Base-by-base conservation (phyloP, 306 rosid genomes). In the Luffa acutangula region DNA sequence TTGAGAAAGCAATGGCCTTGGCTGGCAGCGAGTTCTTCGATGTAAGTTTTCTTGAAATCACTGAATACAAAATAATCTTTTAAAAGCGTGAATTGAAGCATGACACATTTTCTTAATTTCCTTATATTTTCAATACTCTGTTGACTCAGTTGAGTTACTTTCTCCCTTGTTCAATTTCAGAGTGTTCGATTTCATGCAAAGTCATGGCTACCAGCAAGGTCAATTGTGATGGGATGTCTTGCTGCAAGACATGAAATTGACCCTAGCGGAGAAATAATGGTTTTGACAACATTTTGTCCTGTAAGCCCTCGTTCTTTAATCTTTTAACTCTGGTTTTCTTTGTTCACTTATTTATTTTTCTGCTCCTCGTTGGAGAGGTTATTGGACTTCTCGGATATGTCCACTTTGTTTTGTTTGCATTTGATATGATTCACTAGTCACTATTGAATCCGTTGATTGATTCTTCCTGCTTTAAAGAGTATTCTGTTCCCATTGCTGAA, bases 201-300 rank as follows among this genome's bases (percentile, higher is more conserved):
- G 57, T 96, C 99, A 5, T 96, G 99, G 99, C 81, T 96, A 77
- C 99, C 99, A n/a, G 99, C 99, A 54, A 85, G 92, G 85, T 93
- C 99, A 60, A 93, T 96, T 74, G 98, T 96, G 36, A 79, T 84
- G 89, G 96, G 88, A 78, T 93, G 91, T 18, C 83, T 91, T 76
- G 80, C 72, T 18, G 94, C 94, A 78, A 93, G 99, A 80, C 86
- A 88, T 58, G 80, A 85, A 43, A 82, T 91, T 20, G 98, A 95
- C 86, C 90, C 96, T 58, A 89, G 89, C 82, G 99, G 98, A 82
- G 98, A 93, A 89, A 91, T 95, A 83, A 13, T 91, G 88, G 94
- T 93, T 81, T 79, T 95, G 84, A 85, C 80, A n/a, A 83, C 78
- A 80, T 93, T 91, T 82, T 96, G 99, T 78, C 99, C 98, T 80